These are phyloP conservation scores for barrel medic (Medicago truncatula) DNA, from an alignment of 306 rosid species.

Conservation along the genomic window MtrunA17r5.0-ANR NC_053045.1:33122501-33123000, in stretches of 20 bases:
- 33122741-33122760: slow-evolving; percentile 61
- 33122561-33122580: slow-evolving; percentile 17
- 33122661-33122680: neutral
- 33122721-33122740: slow-evolving; percentile 63
- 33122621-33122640: no score
- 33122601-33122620: neutral
- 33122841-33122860: neutral
- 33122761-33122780: slow-evolving; percentile 49
- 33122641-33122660: neutral
- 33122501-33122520: slow-evolving; percentile 62
- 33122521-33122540: slow-evolving; percentile 62
- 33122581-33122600: neutral
- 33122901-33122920: slow-evolving; percentile 56
- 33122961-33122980: slow-evolving; percentile 46
- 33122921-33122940: slow-evolving; percentile 46
- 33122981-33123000: slow-evolving; percentile 46
- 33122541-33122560: slow-evolving; percentile 57
- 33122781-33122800: slow-evolving; percentile 59
- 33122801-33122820: slow-evolving; percentile 39
- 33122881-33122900: neutral
- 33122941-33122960: slow-evolving; percentile 44
- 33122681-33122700: slow-evolving; percentile 48
- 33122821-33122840: neutral
- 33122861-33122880: neutral
- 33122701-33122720: slow-evolving; percentile 51